Base-by-base conservation (phyloP, 2,329 filamentous ascomycete species). In the Aspergillus oerlinghausenensis region DNA sequence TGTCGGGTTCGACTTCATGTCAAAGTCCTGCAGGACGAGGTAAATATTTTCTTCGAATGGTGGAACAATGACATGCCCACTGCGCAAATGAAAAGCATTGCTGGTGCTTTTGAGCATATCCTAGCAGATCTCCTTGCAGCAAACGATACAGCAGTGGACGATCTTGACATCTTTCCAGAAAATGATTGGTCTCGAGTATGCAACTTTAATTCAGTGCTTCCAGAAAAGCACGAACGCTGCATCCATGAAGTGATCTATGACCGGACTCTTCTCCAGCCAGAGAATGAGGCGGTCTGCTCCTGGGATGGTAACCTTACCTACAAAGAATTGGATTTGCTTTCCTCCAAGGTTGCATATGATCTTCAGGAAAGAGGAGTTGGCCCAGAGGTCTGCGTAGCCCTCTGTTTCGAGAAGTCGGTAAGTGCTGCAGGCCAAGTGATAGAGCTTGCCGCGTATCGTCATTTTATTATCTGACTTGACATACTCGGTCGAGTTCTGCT, bases 101-200 rank as follows among this genome's bases (percentile, higher is more conserved):
- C 79, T 17, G 75, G 76, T 56, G 80, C 80, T 0, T 84, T 86
- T 48, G 80, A 82, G 42, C 76, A 78, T 25, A 78, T 83, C 0
- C 68, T 86, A 17, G 70, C 76, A 11, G 70, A 76, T 19, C 75
- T 83, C 1, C 60, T 84, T 11, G 70, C 74, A 2, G 66, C 70
- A 3, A 76, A 79, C 0, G 71, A 75, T 9, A 72, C 70, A 17
- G 68, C 71, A 3, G 70, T 84, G 51, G 76, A 72, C 5, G 71
- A 80, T 21, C 69, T 81, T 26, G 79, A 84, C 65, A 72, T 83
- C 3, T 84, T 85, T 62, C 84, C 77, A 11, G 79, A 82, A 50
- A 73, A 79, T 8, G 83, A 86, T 61, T 79, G 80, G 59, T 74
- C 79, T 4, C 81, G 84, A 55, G 78, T 85, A 45, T 65, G 80